Base-by-base conservation (phyloP, 768 basidiomycete genomes). In the Hydnomerulius pinastri region DNA sequence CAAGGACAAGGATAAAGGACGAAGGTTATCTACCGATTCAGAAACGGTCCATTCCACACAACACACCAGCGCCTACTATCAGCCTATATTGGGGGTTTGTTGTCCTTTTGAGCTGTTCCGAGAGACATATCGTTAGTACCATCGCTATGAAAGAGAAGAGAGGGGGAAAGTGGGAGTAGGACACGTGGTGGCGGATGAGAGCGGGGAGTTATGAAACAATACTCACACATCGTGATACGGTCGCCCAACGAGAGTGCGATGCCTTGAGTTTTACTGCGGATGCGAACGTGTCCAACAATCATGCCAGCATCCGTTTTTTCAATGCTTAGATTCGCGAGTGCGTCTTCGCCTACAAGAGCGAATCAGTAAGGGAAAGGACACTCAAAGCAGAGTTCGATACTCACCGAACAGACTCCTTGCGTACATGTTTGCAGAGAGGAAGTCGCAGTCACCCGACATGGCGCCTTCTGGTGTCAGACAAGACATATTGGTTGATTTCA, bases 401-500 rank as follows among this genome's bases (percentile, higher is more conserved):
- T 58, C 43, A 89, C 94, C 95, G 56, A 98, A 99, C 56, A 96
- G 64, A 73, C 91, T 93, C 50, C 89, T 82, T 13, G 96, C 96
- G 71, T 97, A 98, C 81, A 98, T 85, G 65, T 98, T 98, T 23
- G 94, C 96, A 6, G 91, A 92, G 29, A 98, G 75, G 82, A 98
- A 99, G 71, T 95, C 90, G 62, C 95, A 98, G 54, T 98, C 94
- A 43, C 96, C 96, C 18, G 92, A 92, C 44, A 92, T 81, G 6
- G 85, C 87, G 6, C 80, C 83, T 23, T 87, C 87, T 0, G 96
- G 94, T 15, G 96, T 99, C 21, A 99, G 78, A 64, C 94, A 95
- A 9, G 92, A 85, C 95, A 98, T 98, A 67, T 99, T 98, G 39
- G 96, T 99, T 17, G 90, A 84, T 61, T 89, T 87, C 91, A 98